Conservation (phyloP, 768 basidiomycete genomes). For the Calocybe cyanea region DNA sequence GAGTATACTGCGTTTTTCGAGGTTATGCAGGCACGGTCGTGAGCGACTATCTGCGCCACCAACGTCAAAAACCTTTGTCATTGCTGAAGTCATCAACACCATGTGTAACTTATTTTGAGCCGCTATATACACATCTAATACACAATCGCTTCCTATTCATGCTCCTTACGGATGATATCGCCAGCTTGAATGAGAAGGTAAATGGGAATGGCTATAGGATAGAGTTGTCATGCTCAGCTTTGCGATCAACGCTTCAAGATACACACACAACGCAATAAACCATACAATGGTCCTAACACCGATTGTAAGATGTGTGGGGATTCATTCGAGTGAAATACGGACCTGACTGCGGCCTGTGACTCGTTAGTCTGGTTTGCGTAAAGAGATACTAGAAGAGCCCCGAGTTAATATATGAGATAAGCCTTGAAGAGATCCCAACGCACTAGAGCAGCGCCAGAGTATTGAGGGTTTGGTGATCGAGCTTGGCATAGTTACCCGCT, state of each 20-base stretch:
- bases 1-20: conserved; percentile 85
- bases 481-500: conserved; percentile 4
- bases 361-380: conserved; percentile 24
- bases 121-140: background rate
- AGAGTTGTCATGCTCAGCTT: background rate
- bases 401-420: background rate
- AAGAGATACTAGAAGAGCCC: conserved; percentile 13
- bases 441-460: conserved; percentile 24
- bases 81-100: too few species aligned
- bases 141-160: background rate
- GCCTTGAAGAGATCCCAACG: conserved; percentile 4
- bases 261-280: conserved; percentile 6
- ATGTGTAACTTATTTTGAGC: background rate
- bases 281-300: conserved; percentile 7
- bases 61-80: too few species aligned
- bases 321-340: background rate
- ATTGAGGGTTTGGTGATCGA: conserved; percentile 23
- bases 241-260: background rate
- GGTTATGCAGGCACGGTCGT: conserved; percentile 51
- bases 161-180: conserved; percentile 3
- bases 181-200: conserved; percentile 10
- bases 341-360: conserved; percentile 12
- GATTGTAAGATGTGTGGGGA: background rate
- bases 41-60: too few species aligned
- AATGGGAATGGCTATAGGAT: conserved; percentile 6